Evolutionary conservation across 2,329 filamentous ascomycete species (phyloP).

Genomic region (Leptodontidium sp.): DNA sequence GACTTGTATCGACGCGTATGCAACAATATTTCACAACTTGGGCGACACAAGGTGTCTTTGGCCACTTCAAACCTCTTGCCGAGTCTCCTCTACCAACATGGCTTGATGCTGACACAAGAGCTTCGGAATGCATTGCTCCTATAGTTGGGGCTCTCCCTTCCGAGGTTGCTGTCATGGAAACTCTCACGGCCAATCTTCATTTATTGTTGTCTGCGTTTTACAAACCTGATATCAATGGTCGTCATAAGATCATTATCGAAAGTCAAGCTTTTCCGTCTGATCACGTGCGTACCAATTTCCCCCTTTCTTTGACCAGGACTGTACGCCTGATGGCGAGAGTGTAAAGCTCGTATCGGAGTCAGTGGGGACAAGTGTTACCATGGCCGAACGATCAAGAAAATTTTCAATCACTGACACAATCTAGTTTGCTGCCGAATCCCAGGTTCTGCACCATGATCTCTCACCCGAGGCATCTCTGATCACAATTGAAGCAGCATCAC

Average conservation of each 20-base stretch:
- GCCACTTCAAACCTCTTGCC: constrained; percentile 74
- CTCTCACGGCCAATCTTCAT: constrained; percentile 80
- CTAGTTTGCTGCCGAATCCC: constrained; percentile 79
- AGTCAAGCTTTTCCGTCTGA: constrained; percentile 84
- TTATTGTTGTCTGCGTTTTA: constrained; percentile 83
- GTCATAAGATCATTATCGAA: constrained; percentile 80
- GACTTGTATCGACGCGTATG: constrained; percentile 68
- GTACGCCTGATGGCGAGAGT: background rate
- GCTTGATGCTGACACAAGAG: constrained; percentile 74
- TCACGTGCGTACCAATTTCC: constrained; percentile 63
- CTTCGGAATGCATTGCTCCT: constrained; percentile 71
- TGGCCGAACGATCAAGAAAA: background rate
- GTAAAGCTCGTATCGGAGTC: background rate
- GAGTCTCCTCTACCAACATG: constrained; percentile 70
- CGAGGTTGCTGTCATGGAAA: constrained; percentile 83
- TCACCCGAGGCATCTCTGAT: constrained; percentile 72
- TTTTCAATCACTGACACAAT: constrained; percentile 33
- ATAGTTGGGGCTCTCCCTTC: constrained; percentile 73
- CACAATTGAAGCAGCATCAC: constrained; percentile 65
- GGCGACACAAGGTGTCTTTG: constrained; percentile 79
- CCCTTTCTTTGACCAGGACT: background rate
- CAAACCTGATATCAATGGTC: constrained; percentile 63
- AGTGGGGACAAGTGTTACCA: background rate
- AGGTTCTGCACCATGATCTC: constrained; percentile 73
- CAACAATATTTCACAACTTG: constrained; percentile 76